Percentiles rank a stretch among this genome's conserved stretches.
Conservation (phyloP, 306 rosid genomes). For the Malus sieversii region DNA sequence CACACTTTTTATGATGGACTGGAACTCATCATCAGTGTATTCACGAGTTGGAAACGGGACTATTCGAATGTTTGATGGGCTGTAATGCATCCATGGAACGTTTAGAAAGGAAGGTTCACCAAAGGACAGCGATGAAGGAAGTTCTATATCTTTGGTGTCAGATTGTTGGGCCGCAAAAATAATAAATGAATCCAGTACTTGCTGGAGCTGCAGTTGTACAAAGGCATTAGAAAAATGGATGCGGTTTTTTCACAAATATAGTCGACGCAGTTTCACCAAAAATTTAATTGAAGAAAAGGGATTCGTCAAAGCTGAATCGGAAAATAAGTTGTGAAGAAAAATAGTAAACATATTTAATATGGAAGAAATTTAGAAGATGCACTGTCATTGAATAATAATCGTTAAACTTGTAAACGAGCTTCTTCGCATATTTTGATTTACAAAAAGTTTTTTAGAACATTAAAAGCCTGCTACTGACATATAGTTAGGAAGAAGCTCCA, state of each 20-base stretch:
- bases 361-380: background rate
- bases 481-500: background rate
- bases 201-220: slow-evolving; percentile 74
- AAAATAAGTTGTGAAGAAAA: background rate
- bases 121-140: slow-evolving; percentile 29
- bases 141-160: slow-evolving; percentile 29
- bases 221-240: slow-evolving; percentile 18
- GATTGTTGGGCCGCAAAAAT: slow-evolving; percentile 70
- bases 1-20: slow-evolving; percentile 73
- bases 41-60: slow-evolving; percentile 93
- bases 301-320: background rate
- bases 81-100: slow-evolving; percentile 50
- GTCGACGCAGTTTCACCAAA: background rate
- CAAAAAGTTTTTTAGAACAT: background rate
- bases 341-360: background rate
- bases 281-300: background rate
- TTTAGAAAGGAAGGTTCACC: slow-evolving; percentile 27
- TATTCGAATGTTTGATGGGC: slow-evolving; percentile 65
- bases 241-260: background rate
- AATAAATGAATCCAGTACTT: slow-evolving; percentile 78
- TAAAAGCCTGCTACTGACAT: background rate
- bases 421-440: too few species aligned
- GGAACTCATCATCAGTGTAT: slow-evolving; percentile 95
- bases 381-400: background rate
- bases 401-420: background rate